Evolutionary conservation across 2,329 filamentous ascomycete species (phyloP).

Genomic region (Zymoseptoria passerinii): DNA sequence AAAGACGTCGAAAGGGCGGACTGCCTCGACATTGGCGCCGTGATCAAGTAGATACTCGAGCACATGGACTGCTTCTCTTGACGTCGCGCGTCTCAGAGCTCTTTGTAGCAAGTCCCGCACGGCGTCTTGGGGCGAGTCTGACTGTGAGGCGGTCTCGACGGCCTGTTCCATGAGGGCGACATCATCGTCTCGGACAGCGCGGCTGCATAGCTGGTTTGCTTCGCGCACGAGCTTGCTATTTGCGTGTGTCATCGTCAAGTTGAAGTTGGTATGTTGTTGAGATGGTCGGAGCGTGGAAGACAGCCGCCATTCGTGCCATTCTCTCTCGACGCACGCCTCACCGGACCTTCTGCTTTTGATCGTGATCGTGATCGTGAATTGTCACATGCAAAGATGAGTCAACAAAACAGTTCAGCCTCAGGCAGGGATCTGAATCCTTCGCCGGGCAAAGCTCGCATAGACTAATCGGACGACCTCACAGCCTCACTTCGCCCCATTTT

Average conservation of each 20-base stretch:
- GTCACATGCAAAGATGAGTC: neutral
- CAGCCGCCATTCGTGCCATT: neutral
- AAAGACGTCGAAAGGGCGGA: neutral
- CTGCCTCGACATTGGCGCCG: neutral
- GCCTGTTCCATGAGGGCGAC: neutral
- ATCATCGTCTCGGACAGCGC: neutral
- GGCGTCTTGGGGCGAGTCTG: neutral
- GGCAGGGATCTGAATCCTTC: neutral
- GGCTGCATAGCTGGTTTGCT: neutral
- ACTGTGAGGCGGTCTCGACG: neutral
- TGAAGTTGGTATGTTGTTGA: too few relatives aligned
- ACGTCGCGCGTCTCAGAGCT: neutral
- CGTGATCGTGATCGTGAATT: neutral
- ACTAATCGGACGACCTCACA: neutral
- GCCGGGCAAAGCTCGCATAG: neutral
- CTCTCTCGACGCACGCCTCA: neutral
- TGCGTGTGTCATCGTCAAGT: too few relatives aligned
- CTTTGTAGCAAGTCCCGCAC: neutral
- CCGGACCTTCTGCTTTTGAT: neutral
- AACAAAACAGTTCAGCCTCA: neutral
- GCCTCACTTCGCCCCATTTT: neutral
- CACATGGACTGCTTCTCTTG: neutral
- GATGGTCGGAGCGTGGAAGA: neutral
- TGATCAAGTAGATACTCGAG: neutral
- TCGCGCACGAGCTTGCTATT: too few relatives aligned